Conservation (phyloP, 2,329 filamentous ascomycete species). For the Mycogone perniciosa region DNA sequence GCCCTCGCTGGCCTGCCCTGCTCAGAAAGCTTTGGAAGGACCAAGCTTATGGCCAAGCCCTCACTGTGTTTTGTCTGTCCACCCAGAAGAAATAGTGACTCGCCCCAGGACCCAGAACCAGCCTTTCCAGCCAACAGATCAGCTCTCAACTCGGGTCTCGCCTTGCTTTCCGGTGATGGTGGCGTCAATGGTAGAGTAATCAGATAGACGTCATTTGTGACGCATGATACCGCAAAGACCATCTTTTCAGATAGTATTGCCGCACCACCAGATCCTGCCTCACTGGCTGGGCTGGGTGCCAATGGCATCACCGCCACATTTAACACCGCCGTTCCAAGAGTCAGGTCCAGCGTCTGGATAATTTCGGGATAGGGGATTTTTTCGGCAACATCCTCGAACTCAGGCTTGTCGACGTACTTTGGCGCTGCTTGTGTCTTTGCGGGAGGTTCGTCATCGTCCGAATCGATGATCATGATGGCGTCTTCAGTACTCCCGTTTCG, state of each 20-base stretch:
- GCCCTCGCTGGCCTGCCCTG: conserved; percentile 33
- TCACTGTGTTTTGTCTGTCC: conserved; percentile 49
- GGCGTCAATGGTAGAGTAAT: conserved; percentile 56
- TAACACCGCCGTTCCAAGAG: conserved; percentile 48
- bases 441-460: conserved; percentile 49
- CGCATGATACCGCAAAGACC: conserved; percentile 55
- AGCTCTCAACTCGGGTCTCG: conserved; percentile 44
- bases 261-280: conserved; percentile 40
- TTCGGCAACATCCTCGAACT: conserved; percentile 49
- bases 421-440: conserved; percentile 26
- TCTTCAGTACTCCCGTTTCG: conserved; percentile 48
- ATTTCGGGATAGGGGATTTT: conserved; percentile 49
- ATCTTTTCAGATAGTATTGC: conserved; percentile 50
- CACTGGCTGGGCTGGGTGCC: conserved; percentile 41
- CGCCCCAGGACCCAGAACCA: conserved; percentile 58
- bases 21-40: conserved; percentile 37
- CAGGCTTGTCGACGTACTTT: conserved; percentile 46
- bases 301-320: conserved; percentile 52
- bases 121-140: conserved; percentile 47
- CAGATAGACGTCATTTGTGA: conserved; percentile 50
- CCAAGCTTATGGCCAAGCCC: conserved; percentile 49
- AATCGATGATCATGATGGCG: conserved; percentile 57
- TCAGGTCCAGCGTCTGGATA: conserved; percentile 55
- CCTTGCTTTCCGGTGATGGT: conserved; percentile 54
- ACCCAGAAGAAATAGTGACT: conserved; percentile 47